Evolutionary conservation across 2,329 filamentous ascomycete species (phyloP).

Genomic region (Whalleya microplaca): DNA sequence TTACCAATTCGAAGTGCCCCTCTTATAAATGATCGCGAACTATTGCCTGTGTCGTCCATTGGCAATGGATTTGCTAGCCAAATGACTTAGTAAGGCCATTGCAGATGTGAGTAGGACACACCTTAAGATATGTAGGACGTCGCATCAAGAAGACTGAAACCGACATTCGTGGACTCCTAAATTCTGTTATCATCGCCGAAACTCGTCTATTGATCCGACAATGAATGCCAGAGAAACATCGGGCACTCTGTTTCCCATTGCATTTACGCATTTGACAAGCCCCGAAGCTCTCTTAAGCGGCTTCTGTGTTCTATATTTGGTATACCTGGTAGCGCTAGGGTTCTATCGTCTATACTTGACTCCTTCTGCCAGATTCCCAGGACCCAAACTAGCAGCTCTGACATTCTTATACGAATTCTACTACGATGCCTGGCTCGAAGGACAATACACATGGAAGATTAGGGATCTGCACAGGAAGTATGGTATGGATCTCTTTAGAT

Average conservation of each 20-base stretch:
- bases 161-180: neutral
- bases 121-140: neutral
- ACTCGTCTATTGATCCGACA: neutral
- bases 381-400: constrained; percentile 28
- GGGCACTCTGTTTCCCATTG: neutral
- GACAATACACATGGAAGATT: constrained; percentile 28
- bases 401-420: constrained; percentile 32
- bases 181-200: neutral
- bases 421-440: constrained; percentile 23
- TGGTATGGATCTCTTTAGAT: constrained; percentile 24
- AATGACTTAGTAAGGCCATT: neutral
- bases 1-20: neutral
- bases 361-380: constrained; percentile 31
- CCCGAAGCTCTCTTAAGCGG: neutral
- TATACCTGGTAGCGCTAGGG: neutral
- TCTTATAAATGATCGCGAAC: neutral
- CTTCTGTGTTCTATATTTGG: neutral
- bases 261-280: neutral
- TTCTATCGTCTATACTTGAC: constrained; percentile 29
- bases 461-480: constrained; percentile 39
- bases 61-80: neutral
- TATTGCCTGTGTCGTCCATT: neutral
- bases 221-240: neutral
- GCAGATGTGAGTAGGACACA: neutral
- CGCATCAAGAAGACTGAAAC: neutral